Conservation (phyloP, 2,329 filamentous ascomycete species). For the Fusarium subtropicale region DNA sequence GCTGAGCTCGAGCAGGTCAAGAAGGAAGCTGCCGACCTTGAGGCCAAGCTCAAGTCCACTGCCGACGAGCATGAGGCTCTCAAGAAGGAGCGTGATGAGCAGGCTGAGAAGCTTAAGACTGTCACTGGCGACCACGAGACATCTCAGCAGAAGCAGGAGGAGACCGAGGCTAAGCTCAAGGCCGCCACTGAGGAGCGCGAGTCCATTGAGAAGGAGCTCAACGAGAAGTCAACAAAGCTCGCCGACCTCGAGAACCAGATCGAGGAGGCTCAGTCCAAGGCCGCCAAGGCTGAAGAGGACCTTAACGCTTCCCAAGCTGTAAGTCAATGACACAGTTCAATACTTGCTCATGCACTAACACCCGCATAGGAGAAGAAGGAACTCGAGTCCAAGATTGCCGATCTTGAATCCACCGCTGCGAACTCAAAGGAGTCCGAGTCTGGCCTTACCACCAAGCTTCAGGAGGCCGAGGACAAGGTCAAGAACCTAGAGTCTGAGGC, state of each 20-base stretch:
- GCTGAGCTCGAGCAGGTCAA: constrained; percentile 39
- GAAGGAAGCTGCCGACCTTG: constrained; percentile 36
- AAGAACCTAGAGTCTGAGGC: constrained; percentile 33
- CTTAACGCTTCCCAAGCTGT: constrained; percentile 51
- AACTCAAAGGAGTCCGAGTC: constrained; percentile 36
- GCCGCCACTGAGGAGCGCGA: constrained; percentile 46
- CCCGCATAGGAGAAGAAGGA: constrained; percentile 42
- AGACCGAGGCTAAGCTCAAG: constrained; percentile 45
- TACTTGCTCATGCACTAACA: constrained; percentile 16
- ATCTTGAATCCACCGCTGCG: constrained; percentile 34
- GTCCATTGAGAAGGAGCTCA: constrained; percentile 47
- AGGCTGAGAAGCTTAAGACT: constrained; percentile 39
- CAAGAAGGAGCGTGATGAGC: constrained; percentile 41
- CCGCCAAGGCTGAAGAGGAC: constrained; percentile 53
- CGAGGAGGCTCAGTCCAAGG: constrained; percentile 53
- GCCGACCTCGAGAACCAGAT: constrained; percentile 48
- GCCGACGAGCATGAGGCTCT: constrained; percentile 38
- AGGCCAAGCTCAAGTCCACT: constrained; percentile 45
- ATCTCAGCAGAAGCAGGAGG: constrained; percentile 38
- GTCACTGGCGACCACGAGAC: constrained; percentile 31
- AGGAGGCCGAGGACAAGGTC: constrained; percentile 28
- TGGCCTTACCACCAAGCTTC: constrained; percentile 16
- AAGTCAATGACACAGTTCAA: constrained; percentile 24
- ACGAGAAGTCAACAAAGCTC: constrained; percentile 49
- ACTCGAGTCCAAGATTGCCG: constrained; percentile 32